Conservation (phyloP, 805 yeast species). For the Priceomyces melissophilus region DNA sequence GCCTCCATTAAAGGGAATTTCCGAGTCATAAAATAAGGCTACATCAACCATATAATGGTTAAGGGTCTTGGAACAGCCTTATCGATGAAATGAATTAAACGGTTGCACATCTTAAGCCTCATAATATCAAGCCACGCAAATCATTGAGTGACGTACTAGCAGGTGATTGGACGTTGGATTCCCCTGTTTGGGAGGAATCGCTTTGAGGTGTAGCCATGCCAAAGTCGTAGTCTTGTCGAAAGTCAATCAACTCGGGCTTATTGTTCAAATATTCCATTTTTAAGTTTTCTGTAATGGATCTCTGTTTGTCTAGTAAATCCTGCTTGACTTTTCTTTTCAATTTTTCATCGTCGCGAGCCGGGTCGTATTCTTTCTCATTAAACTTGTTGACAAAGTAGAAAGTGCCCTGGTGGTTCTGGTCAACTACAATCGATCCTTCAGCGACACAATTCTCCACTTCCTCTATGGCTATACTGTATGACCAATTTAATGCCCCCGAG, state of each 20-base stretch:
- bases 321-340: slow-evolving; percentile 9
- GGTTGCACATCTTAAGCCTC: too few relatives aligned
- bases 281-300: slow-evolving; percentile 12
- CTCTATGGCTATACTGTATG: slow-evolving; percentile 61
- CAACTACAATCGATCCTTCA: slow-evolving; percentile 57
- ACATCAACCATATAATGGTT: too few relatives aligned
- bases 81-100: too few relatives aligned
- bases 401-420: slow-evolving; percentile 64
- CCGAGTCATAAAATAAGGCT: too few relatives aligned
- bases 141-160: slow-evolving; percentile 11
- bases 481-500: slow-evolving; percentile 57
- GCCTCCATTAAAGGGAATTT: too few relatives aligned
- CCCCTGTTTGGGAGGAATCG: slow-evolving; percentile 6
- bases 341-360: slow-evolving; percentile 8
- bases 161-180: slow-evolving; percentile 2
- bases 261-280: slow-evolving; percentile 7
- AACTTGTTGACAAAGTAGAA: slow-evolving; percentile 54
- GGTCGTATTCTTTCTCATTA: slow-evolving; percentile 5
- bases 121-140: slow-evolving; percentile 11
- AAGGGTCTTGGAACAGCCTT: too few relatives aligned
- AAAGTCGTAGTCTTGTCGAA: slow-evolving; percentile 10
- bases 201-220: slow-evolving; percentile 5
- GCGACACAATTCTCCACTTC: slow-evolving; percentile 59
- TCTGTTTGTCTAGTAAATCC: slow-evolving; percentile 17
- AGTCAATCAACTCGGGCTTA: slow-evolving; percentile 11